Evolutionary conservation across 371 early-diverging fungal species (phyloP), one percentile per base, ranked within the genome.

Genomic region (Blastocladiella emersonii): DNA sequence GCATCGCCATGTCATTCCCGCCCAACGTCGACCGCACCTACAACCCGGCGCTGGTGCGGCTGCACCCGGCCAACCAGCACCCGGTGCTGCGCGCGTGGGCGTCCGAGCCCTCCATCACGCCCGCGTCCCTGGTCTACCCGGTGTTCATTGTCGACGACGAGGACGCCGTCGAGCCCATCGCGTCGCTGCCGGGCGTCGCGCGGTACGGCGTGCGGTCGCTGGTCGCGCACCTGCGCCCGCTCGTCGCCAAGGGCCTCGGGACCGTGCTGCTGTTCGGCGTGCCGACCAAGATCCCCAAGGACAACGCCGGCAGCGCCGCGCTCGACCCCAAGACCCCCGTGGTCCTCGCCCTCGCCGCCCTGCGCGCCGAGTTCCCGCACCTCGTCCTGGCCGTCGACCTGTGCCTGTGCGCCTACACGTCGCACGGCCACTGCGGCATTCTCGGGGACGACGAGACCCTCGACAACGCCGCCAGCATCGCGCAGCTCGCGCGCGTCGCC

Each of bases 391-490:
- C 88, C 25, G 91, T 92, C 73, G 98, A 98, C 72, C 85, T 96
- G n/a, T 98, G 98, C 67, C 74, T 98, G 15, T 98, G 98, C 75
- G 93, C 89, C 55, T 98, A 91, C 76, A 96, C 98, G 4, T 77
- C 77, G 27, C 97, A 96, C 74, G 98, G 98, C 6, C 95, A 96
- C 73, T 96, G 96, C 70, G 95, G 95, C 19, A 67, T 89, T 62
- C 71, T 91, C 62, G 77, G 84, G 41, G 81, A 82, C 25, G 92
- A 93, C 70, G 90, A 91, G 32, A 82, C 84, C 17, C 77, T 97
- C 45, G 74, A 95, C 73, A 94, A 95, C 75, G 72, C 71, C 6
- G 75, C 77, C 15, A 86, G 85, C 51, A 84, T 92, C 61, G 71
- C 85, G 60, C 82, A 95, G 27, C 62, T 97, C 45, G 92, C 91